Conservation (phyloP, 768 basidiomycete species). For the Boletus pseudopeckii region DNA sequence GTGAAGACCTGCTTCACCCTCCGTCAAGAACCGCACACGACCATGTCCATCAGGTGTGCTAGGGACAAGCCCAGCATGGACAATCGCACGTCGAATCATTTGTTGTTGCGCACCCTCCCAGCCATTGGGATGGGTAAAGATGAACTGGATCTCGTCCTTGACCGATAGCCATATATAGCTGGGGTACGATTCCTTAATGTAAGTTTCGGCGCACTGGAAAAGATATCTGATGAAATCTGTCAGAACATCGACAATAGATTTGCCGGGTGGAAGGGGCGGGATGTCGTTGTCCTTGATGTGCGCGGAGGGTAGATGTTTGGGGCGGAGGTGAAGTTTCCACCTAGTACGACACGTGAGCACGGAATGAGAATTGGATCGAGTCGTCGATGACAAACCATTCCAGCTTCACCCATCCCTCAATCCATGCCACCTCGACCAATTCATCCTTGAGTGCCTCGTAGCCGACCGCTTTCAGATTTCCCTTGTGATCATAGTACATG, state of each 20-base stretch:
- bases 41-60: constrained; percentile 34
- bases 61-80: constrained; percentile 47
- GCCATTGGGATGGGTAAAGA: constrained; percentile 60
- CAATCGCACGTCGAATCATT: constrained; percentile 49
- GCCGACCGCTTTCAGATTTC: constrained; percentile 37
- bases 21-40: constrained; percentile 51
- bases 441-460: constrained; percentile 40
- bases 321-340: constrained; percentile 38
- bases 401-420: constrained; percentile 40
- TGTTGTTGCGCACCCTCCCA: constrained; percentile 59
- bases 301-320: constrained; percentile 26
- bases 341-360: constrained; percentile 8
- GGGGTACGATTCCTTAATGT: constrained; percentile 43
- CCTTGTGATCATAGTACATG: constrained; percentile 41
- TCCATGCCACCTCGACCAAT: constrained; percentile 33
- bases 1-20: constrained; percentile 59
- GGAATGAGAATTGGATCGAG: not conserved
- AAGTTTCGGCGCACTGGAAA: constrained; percentile 38
- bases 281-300: constrained; percentile 31
- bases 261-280: constrained; percentile 38
- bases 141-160: constrained; percentile 41
- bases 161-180: constrained; percentile 44
- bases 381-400: constrained; percentile 35
- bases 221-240: constrained; percentile 45
- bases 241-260: constrained; percentile 38